A percentile compares a stretch with the other conserved stretches of the same genome.
These are phyloP conservation scores for Scedosporium apiospermum DNA, from an alignment of 2,329 filamentous ascomycete species.

Conservation along the genomic window DNA sequence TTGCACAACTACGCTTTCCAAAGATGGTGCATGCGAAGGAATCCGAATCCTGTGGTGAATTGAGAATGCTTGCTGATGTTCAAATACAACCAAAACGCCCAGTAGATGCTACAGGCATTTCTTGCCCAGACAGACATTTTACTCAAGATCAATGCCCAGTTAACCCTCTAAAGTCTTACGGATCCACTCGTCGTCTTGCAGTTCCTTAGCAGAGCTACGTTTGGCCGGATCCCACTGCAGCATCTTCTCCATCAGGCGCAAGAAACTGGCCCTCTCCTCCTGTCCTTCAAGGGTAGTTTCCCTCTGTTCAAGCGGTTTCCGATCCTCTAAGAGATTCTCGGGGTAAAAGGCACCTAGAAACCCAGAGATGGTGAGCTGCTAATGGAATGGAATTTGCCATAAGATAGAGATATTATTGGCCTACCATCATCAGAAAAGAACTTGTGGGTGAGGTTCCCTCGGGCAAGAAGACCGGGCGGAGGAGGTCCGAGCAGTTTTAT, in stretches of 20 bases:
- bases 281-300: conserved; percentile 26
- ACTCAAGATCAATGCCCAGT: background rate
- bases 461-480: conserved; percentile 22
- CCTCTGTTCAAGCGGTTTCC: conserved; percentile 10
- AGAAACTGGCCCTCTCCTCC: conserved; percentile 18
- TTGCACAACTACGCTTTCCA: background rate
- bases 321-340: background rate
- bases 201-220: conserved; percentile 18
- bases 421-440: conserved; percentile 29
- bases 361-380: background rate
- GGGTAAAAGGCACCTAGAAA: background rate
- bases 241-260: conserved; percentile 26
- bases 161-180: conserved; percentile 5
- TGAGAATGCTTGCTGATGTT: no score
- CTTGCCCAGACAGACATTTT: no score
- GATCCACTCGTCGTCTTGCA: conserved; percentile 22
- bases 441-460: conserved; percentile 19
- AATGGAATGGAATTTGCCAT: background rate
- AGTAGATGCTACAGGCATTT: background rate
- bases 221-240: conserved; percentile 24
- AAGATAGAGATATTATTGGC: conserved; percentile 10
- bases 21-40: no score
- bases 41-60: no score
- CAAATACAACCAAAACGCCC: background rate
- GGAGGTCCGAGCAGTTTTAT: conserved; percentile 33